These are phyloP conservation scores for Talaromyces sp. DNA, from an alignment of 2,329 filamentous ascomycete genomes.

Conservation along the genomic window DNA sequence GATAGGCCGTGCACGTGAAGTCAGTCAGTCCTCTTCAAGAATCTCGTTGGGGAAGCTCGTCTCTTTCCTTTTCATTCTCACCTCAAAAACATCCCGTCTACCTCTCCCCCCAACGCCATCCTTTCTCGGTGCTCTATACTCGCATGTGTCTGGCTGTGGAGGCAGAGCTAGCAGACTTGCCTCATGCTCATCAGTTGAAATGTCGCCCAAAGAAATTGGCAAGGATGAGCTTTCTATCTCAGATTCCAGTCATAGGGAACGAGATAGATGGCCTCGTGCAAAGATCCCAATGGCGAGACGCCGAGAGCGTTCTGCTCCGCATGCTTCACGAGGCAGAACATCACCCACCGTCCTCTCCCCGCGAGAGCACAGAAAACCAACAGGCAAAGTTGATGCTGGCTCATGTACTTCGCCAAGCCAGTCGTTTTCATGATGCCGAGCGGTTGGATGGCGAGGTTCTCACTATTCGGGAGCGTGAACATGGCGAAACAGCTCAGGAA, in stretches of 20 bases:
- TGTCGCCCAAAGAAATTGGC: constrained; percentile 7
- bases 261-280: constrained; percentile 13
- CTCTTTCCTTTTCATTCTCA: background rate
- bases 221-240: constrained; percentile 15
- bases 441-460: constrained; percentile 4
- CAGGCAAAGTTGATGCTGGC: constrained; percentile 12
- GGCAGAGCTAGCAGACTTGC: constrained; percentile 6
- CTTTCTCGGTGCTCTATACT: background rate
- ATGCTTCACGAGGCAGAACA: constrained; percentile 6
- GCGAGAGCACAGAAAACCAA: constrained; percentile 9
- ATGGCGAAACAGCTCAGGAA: constrained; percentile 6
- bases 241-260: constrained; percentile 7
- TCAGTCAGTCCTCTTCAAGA: background rate
- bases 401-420: constrained; percentile 11
- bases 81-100: background rate
- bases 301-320: constrained; percentile 9
- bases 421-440: constrained; percentile 11
- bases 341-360: background rate
- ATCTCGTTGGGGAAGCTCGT: background rate
- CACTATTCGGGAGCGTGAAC: constrained; percentile 4
- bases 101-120: background rate
- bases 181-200: constrained; percentile 8
- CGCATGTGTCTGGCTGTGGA: constrained; percentile 5
- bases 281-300: constrained; percentile 11
- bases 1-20: background rate